These are phyloP conservation scores for Blastomyces silverae DNA, from an alignment of 2,329 filamentous ascomycete species.

Conservation along the genomic window DNA sequence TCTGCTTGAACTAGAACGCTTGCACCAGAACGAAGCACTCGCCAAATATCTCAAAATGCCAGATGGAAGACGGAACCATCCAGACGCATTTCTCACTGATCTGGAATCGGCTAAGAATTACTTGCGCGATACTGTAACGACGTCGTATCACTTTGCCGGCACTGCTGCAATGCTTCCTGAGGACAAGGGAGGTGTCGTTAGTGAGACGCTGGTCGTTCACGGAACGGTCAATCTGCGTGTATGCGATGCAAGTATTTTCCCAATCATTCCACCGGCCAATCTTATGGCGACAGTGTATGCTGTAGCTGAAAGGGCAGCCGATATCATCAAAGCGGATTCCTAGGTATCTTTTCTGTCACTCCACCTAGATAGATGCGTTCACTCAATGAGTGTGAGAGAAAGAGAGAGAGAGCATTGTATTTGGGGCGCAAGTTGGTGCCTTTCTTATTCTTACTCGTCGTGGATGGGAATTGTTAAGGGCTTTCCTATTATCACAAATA, in stretches of 20 bases:
- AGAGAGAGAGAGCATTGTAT: background rate
- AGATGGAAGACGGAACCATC: background rate
- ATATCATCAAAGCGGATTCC: constrained; percentile 28
- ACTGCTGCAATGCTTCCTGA: constrained; percentile 32
- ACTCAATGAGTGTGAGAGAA: background rate
- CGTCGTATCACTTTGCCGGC: constrained; percentile 30
- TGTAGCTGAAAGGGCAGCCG: constrained; percentile 29
- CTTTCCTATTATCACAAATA: background rate
- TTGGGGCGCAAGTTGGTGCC: background rate
- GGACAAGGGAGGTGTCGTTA: constrained; percentile 32
- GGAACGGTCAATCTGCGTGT: constrained; percentile 32
- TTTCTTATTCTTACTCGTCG: background rate
- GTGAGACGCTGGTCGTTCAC: constrained; percentile 29
- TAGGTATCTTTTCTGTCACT: background rate
- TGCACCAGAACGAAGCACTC: constrained; percentile 20
- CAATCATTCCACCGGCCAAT: constrained; percentile 28
- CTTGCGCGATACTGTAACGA: constrained; percentile 21
- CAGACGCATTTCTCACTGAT: constrained; percentile 6
- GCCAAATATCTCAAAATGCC: background rate
- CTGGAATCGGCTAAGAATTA: background rate
- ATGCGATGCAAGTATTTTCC: constrained; percentile 31
- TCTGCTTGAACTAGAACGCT: constrained; percentile 24
- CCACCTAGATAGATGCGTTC: background rate
- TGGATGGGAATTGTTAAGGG: background rate
- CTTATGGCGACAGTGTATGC: constrained; percentile 28